These are phyloP conservation scores for Suzukiozyma palmioleophila DNA, from an alignment of 1,139 yeast species.

Conservation along the genomic window DNA sequence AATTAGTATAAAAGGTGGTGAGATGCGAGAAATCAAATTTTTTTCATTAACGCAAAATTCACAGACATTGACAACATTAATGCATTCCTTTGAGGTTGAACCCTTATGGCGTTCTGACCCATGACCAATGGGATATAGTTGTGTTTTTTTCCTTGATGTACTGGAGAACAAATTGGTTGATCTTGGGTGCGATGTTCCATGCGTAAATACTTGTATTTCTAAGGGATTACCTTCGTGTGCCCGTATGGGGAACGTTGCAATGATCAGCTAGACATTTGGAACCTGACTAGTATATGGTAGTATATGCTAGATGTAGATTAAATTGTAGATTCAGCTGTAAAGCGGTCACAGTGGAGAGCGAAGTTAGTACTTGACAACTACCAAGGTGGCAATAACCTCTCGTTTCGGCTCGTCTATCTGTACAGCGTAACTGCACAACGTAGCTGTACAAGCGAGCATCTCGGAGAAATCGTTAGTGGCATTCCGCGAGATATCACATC, in stretches of 20 bases:
- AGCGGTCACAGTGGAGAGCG: too few relatives aligned
- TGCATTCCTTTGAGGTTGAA: slow-evolving; percentile 76
- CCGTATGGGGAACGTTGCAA: slow-evolving; percentile 81
- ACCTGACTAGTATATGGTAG: too few relatives aligned
- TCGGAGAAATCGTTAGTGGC: too few relatives aligned
- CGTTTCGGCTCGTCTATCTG: too few relatives aligned
- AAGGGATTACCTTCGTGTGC: slow-evolving; percentile 81
- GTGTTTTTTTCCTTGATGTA: slow-evolving; percentile 39
- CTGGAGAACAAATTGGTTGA: slow-evolving; percentile 64
- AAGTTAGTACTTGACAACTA: too few relatives aligned
- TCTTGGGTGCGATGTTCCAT: slow-evolving; percentile 86
- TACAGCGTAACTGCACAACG: too few relatives aligned
- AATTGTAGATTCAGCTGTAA: too few relatives aligned
- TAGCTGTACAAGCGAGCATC: too few relatives aligned
- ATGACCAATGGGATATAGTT: slow-evolving; percentile 66
- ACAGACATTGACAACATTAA: slow-evolving; percentile 64
- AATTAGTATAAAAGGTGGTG: slow-evolving; percentile 3
- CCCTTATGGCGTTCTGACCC: slow-evolving; percentile 73
- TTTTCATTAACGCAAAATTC: slow-evolving; percentile 54
- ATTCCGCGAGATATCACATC: too few relatives aligned
- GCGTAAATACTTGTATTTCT: slow-evolving; percentile 46
- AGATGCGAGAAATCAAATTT: slow-evolving; percentile 2
- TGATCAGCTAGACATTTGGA: slow-evolving; percentile 59
- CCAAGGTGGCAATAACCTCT: too few relatives aligned
- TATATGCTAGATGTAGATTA: too few relatives aligned